Evolutionary conservation across 495 filamentous ascomycete species (phyloP).

Genomic region (Cudoniella acicularis): DNA sequence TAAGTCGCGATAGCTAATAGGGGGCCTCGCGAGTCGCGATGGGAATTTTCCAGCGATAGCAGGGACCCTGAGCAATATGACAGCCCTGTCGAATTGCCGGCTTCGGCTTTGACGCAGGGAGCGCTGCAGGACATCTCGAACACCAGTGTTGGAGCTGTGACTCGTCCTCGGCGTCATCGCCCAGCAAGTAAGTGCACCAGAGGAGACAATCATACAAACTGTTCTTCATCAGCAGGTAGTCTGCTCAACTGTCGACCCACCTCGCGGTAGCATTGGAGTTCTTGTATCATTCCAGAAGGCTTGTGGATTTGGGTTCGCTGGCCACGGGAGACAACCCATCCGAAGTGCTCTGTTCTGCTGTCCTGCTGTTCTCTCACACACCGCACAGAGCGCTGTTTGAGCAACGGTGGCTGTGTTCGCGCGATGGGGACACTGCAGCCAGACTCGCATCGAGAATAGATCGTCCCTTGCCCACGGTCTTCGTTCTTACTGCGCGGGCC

Average conservation of each 20-base stretch:
- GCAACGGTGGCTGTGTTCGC: constrained; percentile 14
- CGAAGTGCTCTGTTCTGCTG: constrained; percentile 5
- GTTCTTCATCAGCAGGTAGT: background rate
- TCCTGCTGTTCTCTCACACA: constrained; percentile 2
- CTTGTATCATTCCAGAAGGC: background rate
- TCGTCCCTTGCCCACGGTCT: constrained; percentile 7
- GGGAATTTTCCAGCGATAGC: background rate
- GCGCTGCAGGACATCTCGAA: constrained; percentile 2
- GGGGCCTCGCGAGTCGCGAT: background rate
- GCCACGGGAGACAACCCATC: constrained; percentile 13
- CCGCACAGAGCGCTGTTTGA: constrained; percentile 16
- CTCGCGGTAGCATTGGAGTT: background rate
- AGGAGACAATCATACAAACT: background rate
- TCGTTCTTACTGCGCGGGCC: background rate
- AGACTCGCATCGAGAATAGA: constrained; percentile 18
- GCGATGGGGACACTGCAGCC: constrained; percentile 1
- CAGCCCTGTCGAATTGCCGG: background rate
- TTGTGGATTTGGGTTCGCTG: background rate
- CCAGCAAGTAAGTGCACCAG: background rate
- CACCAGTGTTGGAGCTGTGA: background rate
- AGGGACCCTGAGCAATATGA: background rate
- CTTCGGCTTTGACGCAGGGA: background rate
- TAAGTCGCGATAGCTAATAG: background rate
- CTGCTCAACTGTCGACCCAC: background rate
- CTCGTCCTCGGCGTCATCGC: background rate